These are phyloP conservation scores for Venturia effusa DNA, from an alignment of 2,329 filamentous ascomycete species.

Conservation along the genomic window DNA sequence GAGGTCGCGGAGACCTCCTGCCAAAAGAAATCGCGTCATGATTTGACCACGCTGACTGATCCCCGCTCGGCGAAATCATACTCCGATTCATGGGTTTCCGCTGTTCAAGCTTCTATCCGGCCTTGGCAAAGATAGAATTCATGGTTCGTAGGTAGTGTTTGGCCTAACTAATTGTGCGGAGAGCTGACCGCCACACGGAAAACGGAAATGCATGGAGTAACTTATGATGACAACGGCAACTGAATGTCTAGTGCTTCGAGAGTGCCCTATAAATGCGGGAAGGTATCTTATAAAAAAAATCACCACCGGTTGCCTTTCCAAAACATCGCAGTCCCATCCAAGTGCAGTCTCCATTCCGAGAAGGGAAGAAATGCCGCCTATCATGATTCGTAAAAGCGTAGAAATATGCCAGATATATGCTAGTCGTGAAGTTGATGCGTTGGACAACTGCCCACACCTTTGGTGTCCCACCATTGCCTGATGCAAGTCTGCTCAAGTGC, in stretches of 20 bases:
- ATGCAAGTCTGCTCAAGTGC: slow-evolving; percentile 37
- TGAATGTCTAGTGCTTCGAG: not conserved
- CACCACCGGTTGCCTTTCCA: not conserved
- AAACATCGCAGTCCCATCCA: not conserved
- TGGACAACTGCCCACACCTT: slow-evolving; percentile 46
- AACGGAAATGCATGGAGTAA: not conserved
- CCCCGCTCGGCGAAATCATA: not conserved
- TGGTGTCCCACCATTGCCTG: slow-evolving; percentile 47
- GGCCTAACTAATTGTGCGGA: not conserved
- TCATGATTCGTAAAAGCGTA: not conserved
- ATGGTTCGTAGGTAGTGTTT: no score
- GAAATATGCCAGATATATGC: not conserved
- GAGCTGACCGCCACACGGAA: not conserved
- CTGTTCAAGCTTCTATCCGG: no score
- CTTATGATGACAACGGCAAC: not conserved
- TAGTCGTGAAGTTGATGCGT: slow-evolving; percentile 42
- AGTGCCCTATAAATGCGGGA: not conserved
- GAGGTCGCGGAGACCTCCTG: not conserved
- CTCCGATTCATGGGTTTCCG: not conserved
- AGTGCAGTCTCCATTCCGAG: not conserved
- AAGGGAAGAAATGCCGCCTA: not conserved
- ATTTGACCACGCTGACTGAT: slow-evolving; percentile 1
- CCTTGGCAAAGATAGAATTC: no score
- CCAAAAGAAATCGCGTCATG: not conserved
- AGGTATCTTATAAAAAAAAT: not conserved